Conservation (phyloP, 2,329 filamentous ascomycete species). For the Phialocephala sp. region DNA sequence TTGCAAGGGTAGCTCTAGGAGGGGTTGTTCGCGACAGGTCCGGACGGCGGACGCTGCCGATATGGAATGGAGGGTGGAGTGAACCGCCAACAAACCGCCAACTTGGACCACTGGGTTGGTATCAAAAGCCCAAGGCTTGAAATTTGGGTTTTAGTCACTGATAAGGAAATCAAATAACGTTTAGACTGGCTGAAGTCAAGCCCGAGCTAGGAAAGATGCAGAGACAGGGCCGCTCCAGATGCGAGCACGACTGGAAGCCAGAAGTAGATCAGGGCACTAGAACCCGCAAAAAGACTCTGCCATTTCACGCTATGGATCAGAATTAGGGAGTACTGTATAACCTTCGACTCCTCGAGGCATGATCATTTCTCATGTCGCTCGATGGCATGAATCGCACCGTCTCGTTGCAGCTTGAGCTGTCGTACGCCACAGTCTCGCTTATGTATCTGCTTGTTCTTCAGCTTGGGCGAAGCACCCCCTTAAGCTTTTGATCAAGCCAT, state of each 20-base stretch:
- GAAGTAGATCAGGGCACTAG: conserved; percentile 9
- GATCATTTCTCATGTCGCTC: conserved; percentile 12
- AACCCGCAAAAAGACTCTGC: conserved; percentile 1
- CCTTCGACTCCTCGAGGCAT: background rate
- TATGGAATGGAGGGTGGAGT: conserved; percentile 29
- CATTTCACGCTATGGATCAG: background rate
- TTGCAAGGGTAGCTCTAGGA: conserved; percentile 26
- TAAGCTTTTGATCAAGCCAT: conserved; percentile 9
- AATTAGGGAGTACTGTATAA: background rate
- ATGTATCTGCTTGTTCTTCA: conserved; percentile 5
- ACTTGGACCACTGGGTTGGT: background rate
- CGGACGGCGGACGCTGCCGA: conserved; percentile 38
- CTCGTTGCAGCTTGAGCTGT: conserved; percentile 9
- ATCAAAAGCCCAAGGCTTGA: conserved; percentile 17
- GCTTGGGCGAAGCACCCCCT: conserved; percentile 7
- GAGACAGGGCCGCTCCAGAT: conserved; percentile 7
- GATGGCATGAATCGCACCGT: conserved; percentile 3
- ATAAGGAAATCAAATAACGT: conserved; percentile 27
- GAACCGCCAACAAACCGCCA: conserved; percentile 21
- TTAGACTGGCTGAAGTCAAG: conserved; percentile 1
- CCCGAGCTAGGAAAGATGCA: conserved; percentile 9
- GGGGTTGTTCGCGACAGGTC: conserved; percentile 23
- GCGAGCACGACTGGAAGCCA: conserved; percentile 15
- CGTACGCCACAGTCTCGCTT: conserved; percentile 13
- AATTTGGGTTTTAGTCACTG: conserved; percentile 30